Percentiles rank a stretch among this genome's conserved stretches.
These are phyloP conservation scores for Thermothielavioides terrestris DNA, from an alignment of 495 filamentous ascomycete genomes.

Conservation along the genomic window DNA sequence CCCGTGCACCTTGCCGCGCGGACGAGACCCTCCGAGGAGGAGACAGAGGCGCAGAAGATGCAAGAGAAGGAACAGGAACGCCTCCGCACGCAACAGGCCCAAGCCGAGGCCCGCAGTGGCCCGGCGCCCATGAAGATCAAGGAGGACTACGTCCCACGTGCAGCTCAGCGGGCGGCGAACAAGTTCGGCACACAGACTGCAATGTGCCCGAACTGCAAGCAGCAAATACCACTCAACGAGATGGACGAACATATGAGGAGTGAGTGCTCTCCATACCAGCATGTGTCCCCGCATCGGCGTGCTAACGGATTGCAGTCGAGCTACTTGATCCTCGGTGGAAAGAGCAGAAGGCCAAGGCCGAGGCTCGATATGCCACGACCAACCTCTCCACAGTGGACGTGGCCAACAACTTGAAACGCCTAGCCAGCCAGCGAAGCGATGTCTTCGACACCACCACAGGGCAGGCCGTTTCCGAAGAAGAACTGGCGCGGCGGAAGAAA, in stretches of 20 bases:
- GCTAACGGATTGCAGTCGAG: constrained; percentile 40
- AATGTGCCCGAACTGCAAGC: constrained; percentile 89
- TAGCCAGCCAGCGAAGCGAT: constrained; percentile 84
- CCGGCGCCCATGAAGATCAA: constrained; percentile 84
- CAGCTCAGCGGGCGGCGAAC: constrained; percentile 59
- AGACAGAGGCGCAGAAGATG: constrained; percentile 60
- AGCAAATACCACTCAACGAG: constrained; percentile 77
- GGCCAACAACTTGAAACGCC: constrained; percentile 89
- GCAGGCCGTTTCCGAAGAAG: constrained; percentile 59
- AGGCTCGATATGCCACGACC: constrained; percentile 73
- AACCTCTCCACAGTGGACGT: constrained; percentile 83
- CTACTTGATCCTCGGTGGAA: constrained; percentile 94
- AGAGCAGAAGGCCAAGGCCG: constrained; percentile 82
- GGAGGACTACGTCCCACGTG: constrained; percentile 82
- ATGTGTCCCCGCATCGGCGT: not conserved
- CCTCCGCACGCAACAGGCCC: constrained; percentile 64
- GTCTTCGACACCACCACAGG: constrained; percentile 77
- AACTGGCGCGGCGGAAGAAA: constrained; percentile 67
- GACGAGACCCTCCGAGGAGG: constrained; percentile 36
- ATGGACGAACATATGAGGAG: constrained; percentile 90
- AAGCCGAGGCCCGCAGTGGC: constrained; percentile 62
- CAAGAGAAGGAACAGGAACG: constrained; percentile 61
- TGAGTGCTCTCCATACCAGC: constrained; percentile 25
- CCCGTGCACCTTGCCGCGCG: constrained; percentile 19
- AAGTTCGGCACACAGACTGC: constrained; percentile 57